Percentiles rank a stretch among this genome's conserved stretches.
phyloP scores from a whole-genome alignment of 345 rosid species.

The Boechera divaricarpa region DNA sequence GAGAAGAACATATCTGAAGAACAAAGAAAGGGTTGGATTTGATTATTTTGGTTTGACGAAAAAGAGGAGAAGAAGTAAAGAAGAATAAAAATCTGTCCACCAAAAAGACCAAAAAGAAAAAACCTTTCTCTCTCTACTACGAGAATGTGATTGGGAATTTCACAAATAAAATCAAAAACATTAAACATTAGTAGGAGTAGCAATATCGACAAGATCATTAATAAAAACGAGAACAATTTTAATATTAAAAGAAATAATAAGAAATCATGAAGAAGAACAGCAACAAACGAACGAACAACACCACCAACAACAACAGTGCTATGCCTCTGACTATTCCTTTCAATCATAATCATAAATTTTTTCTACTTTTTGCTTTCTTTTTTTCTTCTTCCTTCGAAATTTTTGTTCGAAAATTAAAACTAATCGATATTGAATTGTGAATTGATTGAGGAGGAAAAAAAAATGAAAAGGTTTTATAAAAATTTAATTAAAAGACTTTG shows the following conservation, averaged over 20 bases:
- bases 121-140: conserved; percentile 45
- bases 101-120: conserved; percentile 37
- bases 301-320: conserved; percentile 42
- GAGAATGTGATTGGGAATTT: conserved; percentile 63
- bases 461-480: neutral
- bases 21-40: conserved; percentile 34
- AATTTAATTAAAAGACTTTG: conserved; percentile 2
- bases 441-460: neutral
- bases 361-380: neutral
- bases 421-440: conserved; percentile 12
- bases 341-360: conserved; percentile 32
- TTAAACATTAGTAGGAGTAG: conserved; percentile 26
- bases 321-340: conserved; percentile 42
- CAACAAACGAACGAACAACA: conserved; percentile 47
- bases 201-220: conserved; percentile 50
- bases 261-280: conserved; percentile 44
- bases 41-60: conserved; percentile 46
- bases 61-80: conserved; percentile 39
- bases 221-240: conserved; percentile 19
- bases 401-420: neutral
- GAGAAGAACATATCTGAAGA: conserved; percentile 11
- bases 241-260: conserved; percentile 37
- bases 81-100: conserved; percentile 46
- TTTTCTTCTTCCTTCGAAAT: neutral
- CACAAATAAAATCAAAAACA: conserved; percentile 41